Conservation (phyloP, 139 green algal genomes). For the Haematococcus lacustris region DNA sequence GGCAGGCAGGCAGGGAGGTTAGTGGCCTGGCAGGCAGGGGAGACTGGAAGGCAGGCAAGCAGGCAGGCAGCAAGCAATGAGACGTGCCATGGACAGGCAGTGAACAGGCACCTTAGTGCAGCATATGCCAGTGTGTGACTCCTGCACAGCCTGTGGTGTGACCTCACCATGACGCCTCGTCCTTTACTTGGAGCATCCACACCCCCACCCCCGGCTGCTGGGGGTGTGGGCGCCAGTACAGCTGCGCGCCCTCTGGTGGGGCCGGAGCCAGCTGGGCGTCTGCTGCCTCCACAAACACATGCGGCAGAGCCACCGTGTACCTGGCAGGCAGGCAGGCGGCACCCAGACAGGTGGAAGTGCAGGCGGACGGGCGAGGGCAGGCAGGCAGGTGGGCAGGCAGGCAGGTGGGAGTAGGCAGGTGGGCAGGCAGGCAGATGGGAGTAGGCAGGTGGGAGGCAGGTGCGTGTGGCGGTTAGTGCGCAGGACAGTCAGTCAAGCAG, state of each 20-base stretch:
- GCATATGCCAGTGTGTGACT: background rate
- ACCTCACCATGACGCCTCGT: no score
- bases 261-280: no score
- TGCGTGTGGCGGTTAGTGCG: background rate
- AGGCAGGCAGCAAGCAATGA: background rate
- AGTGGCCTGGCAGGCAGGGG: background rate
- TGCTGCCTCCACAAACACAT: no score
- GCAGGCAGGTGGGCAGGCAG: background rate
- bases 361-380: no score
- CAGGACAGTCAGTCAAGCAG: background rate
- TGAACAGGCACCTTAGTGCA: background rate
- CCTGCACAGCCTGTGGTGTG: no score
- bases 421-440: background rate
- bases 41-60: background rate
- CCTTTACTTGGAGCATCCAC: no score
- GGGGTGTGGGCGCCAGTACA: no score
- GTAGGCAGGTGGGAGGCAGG: background rate
- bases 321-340: no score
- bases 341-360: no score
- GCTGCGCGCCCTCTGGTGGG: no score
- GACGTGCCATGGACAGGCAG: background rate
- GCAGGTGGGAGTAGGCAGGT: background rate
- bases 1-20: background rate
- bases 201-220: no score
- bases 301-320: no score